These are phyloP conservation scores for Solanum aculeatissimum DNA, from an alignment of 305 asterid species.

Conservation along the genomic window DNA sequence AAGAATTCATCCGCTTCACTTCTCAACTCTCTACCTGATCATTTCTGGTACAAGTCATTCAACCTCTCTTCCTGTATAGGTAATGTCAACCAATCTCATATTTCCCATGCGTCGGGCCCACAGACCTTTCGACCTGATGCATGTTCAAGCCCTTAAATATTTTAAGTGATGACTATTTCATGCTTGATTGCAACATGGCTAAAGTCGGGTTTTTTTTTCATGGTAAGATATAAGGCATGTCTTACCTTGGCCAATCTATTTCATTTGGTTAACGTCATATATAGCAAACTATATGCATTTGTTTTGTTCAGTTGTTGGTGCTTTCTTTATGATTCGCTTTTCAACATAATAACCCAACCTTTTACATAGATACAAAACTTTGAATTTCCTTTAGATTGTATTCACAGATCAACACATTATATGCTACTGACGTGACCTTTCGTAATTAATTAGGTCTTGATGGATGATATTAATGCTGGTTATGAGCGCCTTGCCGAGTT, in stretches of 20 bases:
- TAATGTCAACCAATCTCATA: not conserved
- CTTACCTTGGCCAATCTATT: not conserved
- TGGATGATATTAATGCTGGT: conserved; percentile 89
- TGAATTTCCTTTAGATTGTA: not conserved
- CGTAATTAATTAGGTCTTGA: conserved; percentile 40
- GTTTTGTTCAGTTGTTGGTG: not conserved
- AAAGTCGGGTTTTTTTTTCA: not conserved
- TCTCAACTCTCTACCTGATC: not conserved
- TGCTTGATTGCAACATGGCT: not conserved
- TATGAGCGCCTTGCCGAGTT: conserved; percentile 93
- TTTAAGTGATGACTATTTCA: not conserved
- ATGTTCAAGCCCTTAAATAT: not conserved
- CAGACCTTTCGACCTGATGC: not conserved
- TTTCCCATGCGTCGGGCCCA: not conserved
- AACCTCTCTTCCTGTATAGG: not conserved
- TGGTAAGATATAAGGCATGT: not conserved
- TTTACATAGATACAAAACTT: not conserved
- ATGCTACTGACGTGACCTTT: not conserved
- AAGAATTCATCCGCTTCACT: not conserved
- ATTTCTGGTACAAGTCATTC: not conserved
- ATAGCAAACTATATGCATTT: not conserved
- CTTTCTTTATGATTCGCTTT: not conserved
- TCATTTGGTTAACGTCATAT: not conserved
- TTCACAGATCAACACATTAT: not conserved
- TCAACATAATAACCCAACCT: not conserved